Evolutionary conservation across 2,329 filamentous ascomycete species (phyloP).

Genomic region (Penicillium sp.): DNA sequence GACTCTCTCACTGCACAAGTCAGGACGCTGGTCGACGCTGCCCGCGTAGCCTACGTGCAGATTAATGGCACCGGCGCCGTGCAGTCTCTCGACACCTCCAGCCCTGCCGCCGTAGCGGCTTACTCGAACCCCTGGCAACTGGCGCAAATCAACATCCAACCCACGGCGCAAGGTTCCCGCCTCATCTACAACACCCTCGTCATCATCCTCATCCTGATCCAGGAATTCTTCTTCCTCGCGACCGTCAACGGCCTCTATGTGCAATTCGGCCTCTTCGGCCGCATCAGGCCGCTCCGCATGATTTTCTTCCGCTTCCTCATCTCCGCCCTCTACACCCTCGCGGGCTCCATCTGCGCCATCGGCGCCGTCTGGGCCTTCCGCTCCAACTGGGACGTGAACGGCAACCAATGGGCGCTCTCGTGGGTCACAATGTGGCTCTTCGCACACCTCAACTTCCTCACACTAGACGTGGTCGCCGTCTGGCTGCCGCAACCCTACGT

Average conservation of each 20-base stretch:
- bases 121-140: conserved; percentile 48
- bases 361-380: conserved; percentile 53
- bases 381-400: conserved; percentile 46
- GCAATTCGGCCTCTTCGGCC: conserved; percentile 45
- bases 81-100: conserved; percentile 26
- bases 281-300: conserved; percentile 35
- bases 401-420: conserved; percentile 47
- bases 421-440: conserved; percentile 54
- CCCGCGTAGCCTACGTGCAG: conserved; percentile 40
- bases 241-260: conserved; percentile 51
- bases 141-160: conserved; percentile 44
- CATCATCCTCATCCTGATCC: conserved; percentile 52
- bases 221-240: conserved; percentile 56
- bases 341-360: conserved; percentile 46
- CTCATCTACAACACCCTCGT: conserved; percentile 53
- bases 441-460: conserved; percentile 51
- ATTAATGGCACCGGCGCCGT: conserved; percentile 39
- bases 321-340: conserved; percentile 45
- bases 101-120: conserved; percentile 38
- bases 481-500: conserved; percentile 47
- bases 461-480: conserved; percentile 51
- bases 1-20: conserved; percentile 45
- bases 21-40: conserved; percentile 38
- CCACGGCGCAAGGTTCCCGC: conserved; percentile 48
- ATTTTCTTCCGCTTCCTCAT: conserved; percentile 41